Evolutionary conservation across 2,329 filamentous ascomycete species (phyloP).

Genomic region (Aspergillus pseudoterreus): DNA sequence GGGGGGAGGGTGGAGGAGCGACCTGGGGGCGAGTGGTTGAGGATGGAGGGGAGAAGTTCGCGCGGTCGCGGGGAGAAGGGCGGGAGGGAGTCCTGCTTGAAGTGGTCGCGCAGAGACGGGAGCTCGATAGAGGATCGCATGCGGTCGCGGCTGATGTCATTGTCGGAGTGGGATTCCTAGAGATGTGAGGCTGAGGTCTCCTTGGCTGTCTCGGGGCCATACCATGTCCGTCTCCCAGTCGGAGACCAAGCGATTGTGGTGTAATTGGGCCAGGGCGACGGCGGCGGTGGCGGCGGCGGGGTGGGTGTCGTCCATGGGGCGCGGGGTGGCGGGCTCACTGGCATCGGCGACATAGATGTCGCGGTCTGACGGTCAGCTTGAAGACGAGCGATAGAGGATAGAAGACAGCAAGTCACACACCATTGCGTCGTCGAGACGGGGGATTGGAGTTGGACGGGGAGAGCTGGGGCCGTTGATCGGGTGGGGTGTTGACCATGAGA

Average conservation of each 20-base stretch:
- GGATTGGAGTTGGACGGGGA: conserved; percentile 38
- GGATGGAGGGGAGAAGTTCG: conserved; percentile 77
- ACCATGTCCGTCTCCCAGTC: conserved; percentile 78
- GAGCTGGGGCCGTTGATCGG: conserved; percentile 63
- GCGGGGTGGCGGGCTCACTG: conserved; percentile 65
- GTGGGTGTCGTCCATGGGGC: conserved; percentile 65
- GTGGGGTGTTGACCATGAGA: conserved; percentile 90
- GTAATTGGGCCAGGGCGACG: conserved; percentile 80
- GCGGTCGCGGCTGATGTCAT: conserved; percentile 61
- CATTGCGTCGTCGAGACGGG: conserved; percentile 33
- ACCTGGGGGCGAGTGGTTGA: conserved; percentile 74
- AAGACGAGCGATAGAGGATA: not conserved
- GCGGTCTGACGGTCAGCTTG: conserved; percentile 47
- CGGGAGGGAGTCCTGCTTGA: conserved; percentile 71
- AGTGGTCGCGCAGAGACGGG: conserved; percentile 63
- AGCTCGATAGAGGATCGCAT: conserved; percentile 67
- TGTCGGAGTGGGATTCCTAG: conserved; percentile 70
- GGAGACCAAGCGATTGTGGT: conserved; percentile 69
- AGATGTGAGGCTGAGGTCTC: conserved; percentile 15
- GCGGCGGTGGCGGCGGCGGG: conserved; percentile 73
- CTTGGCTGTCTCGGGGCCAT: conserved; percentile 47
- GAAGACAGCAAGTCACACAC: conserved; percentile 26
- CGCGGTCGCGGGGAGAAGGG: conserved; percentile 61
- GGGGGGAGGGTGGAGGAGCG: conserved; percentile 86
- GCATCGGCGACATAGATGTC: conserved; percentile 66